phyloP scores from a whole-genome alignment of 1,284 basidiomycete genomes.

The Fistulinella staudtii region DNA sequence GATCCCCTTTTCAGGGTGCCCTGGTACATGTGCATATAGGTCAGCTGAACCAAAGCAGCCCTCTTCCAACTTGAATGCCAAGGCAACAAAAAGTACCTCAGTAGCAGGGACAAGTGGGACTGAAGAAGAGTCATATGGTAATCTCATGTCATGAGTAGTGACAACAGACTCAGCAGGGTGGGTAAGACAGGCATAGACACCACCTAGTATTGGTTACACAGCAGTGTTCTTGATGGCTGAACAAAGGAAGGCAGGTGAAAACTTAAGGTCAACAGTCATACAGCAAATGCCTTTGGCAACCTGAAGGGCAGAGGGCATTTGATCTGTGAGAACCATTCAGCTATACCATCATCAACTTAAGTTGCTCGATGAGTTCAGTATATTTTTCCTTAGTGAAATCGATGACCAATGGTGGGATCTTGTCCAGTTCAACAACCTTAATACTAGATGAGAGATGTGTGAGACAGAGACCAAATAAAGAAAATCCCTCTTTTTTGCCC shows the following conservation, averaged over 20 bases:
- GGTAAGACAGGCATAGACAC: slow-evolving; percentile 93
- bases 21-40: slow-evolving; percentile 99
- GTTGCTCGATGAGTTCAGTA: slow-evolving; percentile 88
- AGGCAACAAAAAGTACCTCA: slow-evolving; percentile 85
- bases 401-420: slow-evolving; percentile 78
- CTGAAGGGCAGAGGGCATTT: slow-evolving; percentile 68
- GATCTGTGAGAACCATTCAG: slow-evolving; percentile 91
- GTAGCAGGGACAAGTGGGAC: slow-evolving; percentile 79
- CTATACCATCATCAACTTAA: slow-evolving; percentile 94
- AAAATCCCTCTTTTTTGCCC: slow-evolving; percentile 84
- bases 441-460: slow-evolving; percentile 45
- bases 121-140: slow-evolving; percentile 62
- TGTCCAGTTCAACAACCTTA: slow-evolving; percentile 80
- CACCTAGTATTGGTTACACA: slow-evolving; percentile 93
- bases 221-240: slow-evolving; percentile 98
- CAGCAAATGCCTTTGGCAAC: slow-evolving; percentile 86
- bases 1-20: slow-evolving; percentile 85
- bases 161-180: slow-evolving; percentile 82
- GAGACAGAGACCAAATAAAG: slow-evolving; percentile 1
- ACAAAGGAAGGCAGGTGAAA: slow-evolving; percentile 96
- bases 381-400: slow-evolving; percentile 80
- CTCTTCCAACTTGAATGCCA: slow-evolving; percentile 99
- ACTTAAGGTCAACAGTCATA: slow-evolving; percentile 84
- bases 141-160: slow-evolving; percentile 79
- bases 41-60: slow-evolving; percentile 96